Evolutionary conservation across 768 basidiomycete species (phyloP).

Genomic region (Lepiota venenata): DNA sequence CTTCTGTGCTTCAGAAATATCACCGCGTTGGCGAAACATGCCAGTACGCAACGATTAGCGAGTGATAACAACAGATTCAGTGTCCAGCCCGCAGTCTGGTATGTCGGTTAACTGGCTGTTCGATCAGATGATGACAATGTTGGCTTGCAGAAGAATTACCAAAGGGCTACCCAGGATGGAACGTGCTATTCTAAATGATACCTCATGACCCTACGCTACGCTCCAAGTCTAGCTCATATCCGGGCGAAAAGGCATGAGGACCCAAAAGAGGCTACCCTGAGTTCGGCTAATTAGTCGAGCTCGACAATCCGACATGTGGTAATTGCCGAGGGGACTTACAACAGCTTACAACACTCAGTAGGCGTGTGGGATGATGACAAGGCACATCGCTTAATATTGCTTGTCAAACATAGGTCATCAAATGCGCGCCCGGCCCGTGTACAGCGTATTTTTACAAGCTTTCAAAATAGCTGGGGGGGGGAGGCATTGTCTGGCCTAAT

Average conservation of each 20-base stretch:
- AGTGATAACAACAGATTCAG: not conserved
- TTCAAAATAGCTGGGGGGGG: no score
- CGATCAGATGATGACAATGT: not conserved
- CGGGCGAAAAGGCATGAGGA: not conserved
- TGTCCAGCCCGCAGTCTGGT: no score
- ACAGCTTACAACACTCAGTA: not conserved
- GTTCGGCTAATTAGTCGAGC: constrained; percentile 11
- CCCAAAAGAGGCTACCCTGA: constrained; percentile 8
- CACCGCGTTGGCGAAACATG: not conserved
- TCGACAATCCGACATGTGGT: constrained; percentile 7
- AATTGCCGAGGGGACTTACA: not conserved
- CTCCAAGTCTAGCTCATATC: not conserved
- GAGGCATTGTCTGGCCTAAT: no score
- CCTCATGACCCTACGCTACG: no score
- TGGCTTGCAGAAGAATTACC: not conserved
- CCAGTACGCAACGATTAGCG: not conserved
- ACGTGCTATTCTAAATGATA: not conserved
- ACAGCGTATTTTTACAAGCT: no score
- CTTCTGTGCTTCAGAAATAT: not conserved
- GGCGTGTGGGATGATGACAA: constrained; percentile 5
- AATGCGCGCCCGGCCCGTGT: no score
- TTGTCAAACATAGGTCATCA: no score
- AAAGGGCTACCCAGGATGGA: not conserved
- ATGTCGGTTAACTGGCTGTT: not conserved
- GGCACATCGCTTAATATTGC: not conserved